Conservation (phyloP, 257 asterid genomes). For the Thymus quinquecostatus region DNA sequence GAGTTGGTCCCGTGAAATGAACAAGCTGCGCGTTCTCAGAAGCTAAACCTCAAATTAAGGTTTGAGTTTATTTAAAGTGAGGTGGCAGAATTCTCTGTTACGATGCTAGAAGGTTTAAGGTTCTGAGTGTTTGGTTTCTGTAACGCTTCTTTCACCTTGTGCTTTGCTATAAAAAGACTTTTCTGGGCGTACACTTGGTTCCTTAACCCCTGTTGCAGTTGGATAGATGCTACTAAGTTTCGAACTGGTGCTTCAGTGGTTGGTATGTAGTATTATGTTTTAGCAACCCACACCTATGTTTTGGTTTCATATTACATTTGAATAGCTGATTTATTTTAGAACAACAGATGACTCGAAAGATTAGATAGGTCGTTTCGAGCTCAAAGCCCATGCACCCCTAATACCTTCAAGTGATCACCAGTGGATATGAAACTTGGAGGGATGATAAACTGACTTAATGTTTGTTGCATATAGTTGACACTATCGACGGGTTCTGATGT, state of each 20-base stretch:
- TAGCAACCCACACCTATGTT: not conserved
- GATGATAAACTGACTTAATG: too few species aligned
- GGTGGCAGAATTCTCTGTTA: constrained; percentile 14
- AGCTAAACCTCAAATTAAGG: constrained; percentile 11
- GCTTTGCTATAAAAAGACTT: not conserved
- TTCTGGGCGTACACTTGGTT: constrained; percentile 28
- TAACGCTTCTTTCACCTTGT: constrained; percentile 20
- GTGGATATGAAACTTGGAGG: too few species aligned
- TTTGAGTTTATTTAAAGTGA: constrained; percentile 14
- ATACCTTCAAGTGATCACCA: too few species aligned
- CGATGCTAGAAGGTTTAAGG: constrained; percentile 23
- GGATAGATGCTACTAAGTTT: constrained; percentile 85
- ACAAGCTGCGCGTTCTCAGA: not conserved
- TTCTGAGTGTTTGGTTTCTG: constrained; percentile 6
- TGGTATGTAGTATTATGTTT: constrained; percentile 62
- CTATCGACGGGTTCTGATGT: too few species aligned
- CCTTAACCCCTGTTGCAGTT: constrained; percentile 47
- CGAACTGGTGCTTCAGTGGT: constrained; percentile 83
- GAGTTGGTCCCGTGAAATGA: constrained; percentile 14
- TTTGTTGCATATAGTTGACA: too few species aligned
- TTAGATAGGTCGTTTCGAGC: not conserved
- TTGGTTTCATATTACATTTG: not conserved
- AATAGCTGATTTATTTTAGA: not conserved
- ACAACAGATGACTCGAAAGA: constrained; percentile 3
- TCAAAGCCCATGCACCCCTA: too few species aligned